Conservation (phyloP, 768 basidiomycete genomes). For the Tricholoma hemisulphureum region DNA sequence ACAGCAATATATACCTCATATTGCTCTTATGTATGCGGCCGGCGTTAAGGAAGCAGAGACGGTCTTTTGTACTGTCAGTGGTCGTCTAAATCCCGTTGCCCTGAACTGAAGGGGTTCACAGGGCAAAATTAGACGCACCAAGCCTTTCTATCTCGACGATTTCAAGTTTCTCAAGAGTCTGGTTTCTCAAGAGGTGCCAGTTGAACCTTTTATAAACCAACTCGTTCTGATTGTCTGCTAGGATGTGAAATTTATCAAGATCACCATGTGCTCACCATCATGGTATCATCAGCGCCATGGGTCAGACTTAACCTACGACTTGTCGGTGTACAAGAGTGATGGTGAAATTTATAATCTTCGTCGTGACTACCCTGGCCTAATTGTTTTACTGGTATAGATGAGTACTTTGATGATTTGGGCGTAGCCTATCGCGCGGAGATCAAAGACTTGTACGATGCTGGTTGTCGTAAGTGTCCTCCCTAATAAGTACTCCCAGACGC, state of each 20-base stretch:
- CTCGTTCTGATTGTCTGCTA: constrained; percentile 21
- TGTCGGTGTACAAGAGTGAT: constrained; percentile 59
- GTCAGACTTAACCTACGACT: constrained; percentile 53
- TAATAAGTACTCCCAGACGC: not conserved
- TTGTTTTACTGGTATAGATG: constrained; percentile 31
- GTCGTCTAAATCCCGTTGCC: not conserved
- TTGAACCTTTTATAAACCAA: not conserved
- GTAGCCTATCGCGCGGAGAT: constrained; percentile 49
- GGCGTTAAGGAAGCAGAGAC: constrained; percentile 40
- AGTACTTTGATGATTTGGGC: constrained; percentile 50
- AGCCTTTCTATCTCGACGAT: constrained; percentile 61
- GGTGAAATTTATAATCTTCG: constrained; percentile 29
- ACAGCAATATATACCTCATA: constrained; percentile 49
- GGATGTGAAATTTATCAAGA: constrained; percentile 67
- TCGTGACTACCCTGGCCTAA: not conserved
- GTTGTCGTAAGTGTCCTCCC: constrained; percentile 42
- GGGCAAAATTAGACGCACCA: constrained; percentile 62
- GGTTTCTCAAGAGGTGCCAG: constrained; percentile 50
- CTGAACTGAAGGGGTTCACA: constrained; percentile 30
- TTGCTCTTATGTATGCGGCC: constrained; percentile 38
- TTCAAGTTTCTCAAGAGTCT: constrained; percentile 60
- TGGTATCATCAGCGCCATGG: constrained; percentile 74
- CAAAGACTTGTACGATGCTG: constrained; percentile 44
- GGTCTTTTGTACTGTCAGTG: constrained; percentile 42
- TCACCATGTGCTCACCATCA: constrained; percentile 69